Evolutionary conservation across 495 filamentous ascomycete species (phyloP), one percentile per base, ranked within the genome.

Genomic region (Apodospora peruviana): DNA sequence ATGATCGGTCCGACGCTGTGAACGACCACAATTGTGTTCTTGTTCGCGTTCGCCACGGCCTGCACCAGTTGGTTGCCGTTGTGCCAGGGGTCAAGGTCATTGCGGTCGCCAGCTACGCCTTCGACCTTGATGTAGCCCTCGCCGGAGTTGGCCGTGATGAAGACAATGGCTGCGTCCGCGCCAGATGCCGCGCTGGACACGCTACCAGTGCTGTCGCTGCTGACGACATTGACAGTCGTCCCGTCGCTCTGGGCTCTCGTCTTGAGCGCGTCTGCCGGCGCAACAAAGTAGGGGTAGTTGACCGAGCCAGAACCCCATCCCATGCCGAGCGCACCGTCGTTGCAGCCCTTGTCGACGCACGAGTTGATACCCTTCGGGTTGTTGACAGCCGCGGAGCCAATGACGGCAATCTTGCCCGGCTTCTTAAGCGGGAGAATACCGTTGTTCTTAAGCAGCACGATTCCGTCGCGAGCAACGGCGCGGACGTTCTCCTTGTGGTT

Each of bases 1-100:
- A 93, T 76, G 14, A 95, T 82, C 1, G 93, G 89, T 0, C 93
- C 93, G 7, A 91, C 82, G n/a, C 90, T 80, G 63, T 98, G 93
- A n/a, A 96, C 72, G 5, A 98, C 81, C 0, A 98, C 89, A n/a
- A 98, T 77, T 12, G 85, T 86, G 47, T 78, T 82, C 35, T 84
- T 81, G 51, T 74, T 77, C 39, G 61, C 79, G 67, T 51, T 69
- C 46, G 56, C 83, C 67, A 71, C 93, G 81, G 60, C 79, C 69
- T 47, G 74, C 22, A 95, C 80, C 10, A 95, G 76, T 19, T 78
- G 64, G 57, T 91, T 87, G 16, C 91, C 88, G 37, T 76, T 78
- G 58, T 90, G 85, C 70, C 90, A 87, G 1, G 84, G 71, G 54
- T 84, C 79, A 0, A 95, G 77, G 56, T 84, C 63, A 54, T 74